Conservation (phyloP, 169 alveolate species). For the Toxoplasma gondii region DNA sequence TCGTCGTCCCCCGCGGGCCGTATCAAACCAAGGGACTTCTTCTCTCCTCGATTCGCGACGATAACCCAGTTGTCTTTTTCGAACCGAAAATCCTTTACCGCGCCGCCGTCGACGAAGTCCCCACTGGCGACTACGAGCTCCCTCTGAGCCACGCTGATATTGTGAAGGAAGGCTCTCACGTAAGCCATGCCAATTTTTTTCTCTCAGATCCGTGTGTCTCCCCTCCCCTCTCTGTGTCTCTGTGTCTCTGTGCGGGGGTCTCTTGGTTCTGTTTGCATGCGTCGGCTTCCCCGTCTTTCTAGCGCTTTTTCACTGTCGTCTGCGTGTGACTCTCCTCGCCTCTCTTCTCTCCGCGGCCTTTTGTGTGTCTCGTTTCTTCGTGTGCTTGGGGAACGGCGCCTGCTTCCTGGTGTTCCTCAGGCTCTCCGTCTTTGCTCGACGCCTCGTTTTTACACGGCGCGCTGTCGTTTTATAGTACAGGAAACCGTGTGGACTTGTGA, state of each 20-base stretch:
- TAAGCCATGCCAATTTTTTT: slow-evolving; percentile 63
- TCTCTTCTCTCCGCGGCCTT: too few species aligned
- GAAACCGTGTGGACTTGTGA: too few species aligned
- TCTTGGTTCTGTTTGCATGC: not conserved
- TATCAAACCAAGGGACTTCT: slow-evolving; percentile 94
- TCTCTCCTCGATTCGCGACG: slow-evolving; percentile 83
- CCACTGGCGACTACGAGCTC: slow-evolving; percentile 91
- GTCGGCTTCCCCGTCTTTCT: not conserved
- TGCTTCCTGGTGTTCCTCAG: too few species aligned
- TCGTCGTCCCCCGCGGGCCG: slow-evolving; percentile 96
- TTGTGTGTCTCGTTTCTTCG: too few species aligned
- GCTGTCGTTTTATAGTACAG: too few species aligned
- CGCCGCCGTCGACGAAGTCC: slow-evolving; percentile 93
- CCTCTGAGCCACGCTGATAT: slow-evolving; percentile 94
- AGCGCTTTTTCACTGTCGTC: not conserved
- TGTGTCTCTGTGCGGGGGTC: too few species aligned
- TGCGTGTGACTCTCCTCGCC: not conserved
- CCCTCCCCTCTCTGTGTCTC: not conserved
- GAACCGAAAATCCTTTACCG: slow-evolving; percentile 98
- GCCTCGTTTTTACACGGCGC: too few species aligned
- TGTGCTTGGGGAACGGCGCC: too few species aligned
- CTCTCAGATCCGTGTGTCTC: not conserved
- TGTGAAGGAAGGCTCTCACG: slow-evolving; percentile 91
- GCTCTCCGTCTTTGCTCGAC: too few species aligned
- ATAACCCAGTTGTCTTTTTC: slow-evolving; percentile 94